These are phyloP conservation scores for Phytopythium boreale DNA, from an alignment of 352 stramenopile species.

Conservation along the genomic window DNA sequence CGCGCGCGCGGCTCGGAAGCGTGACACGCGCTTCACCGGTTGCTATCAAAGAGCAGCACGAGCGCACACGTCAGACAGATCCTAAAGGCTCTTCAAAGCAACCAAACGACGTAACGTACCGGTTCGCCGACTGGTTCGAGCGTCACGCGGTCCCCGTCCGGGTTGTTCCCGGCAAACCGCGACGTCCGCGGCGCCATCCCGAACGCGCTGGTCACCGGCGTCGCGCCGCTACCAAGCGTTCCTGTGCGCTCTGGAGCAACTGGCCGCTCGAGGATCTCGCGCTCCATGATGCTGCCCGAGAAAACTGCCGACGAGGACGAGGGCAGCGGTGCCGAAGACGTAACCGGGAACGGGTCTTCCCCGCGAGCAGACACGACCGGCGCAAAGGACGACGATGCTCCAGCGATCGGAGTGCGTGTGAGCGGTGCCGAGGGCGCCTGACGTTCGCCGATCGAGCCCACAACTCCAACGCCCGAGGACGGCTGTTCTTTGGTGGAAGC, in stretches of 20 bases:
- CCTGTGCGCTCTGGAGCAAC: neutral
- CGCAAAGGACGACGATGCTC: conserved; percentile 12
- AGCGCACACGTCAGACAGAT: conserved; percentile 4
- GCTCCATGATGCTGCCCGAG: conserved; percentile 71
- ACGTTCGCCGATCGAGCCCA: conserved; percentile 8
- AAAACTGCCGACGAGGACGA: conserved; percentile 52
- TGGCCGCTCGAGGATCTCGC: conserved; percentile 29
- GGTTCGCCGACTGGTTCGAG: conserved; percentile 74
- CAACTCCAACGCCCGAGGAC: neutral
- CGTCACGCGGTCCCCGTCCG: conserved; percentile 60
- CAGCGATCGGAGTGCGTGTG: conserved; percentile 5
- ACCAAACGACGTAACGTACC: conserved; percentile 30
- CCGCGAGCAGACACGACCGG: conserved; percentile 2
- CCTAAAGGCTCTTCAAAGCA: neutral
- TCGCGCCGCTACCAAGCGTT: neutral
- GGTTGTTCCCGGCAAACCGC: conserved; percentile 67
- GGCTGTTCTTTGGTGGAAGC: neutral
- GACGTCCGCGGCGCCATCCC: conserved; percentile 27
- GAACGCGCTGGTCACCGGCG: conserved; percentile 9
- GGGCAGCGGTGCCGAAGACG: neutral
- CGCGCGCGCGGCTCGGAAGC: conserved; percentile 69
- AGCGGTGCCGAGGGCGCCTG: conserved; percentile 7
- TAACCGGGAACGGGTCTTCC: neutral
- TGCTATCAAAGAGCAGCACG: conserved; percentile 25
- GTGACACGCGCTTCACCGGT: conserved; percentile 83